A percentile compares a stretch with the other conserved stretches of the same genome.
These are phyloP conservation scores for Phytophthora sp. DNA, from an alignment of 352 stramenopile species.

Conservation along the genomic window DNA sequence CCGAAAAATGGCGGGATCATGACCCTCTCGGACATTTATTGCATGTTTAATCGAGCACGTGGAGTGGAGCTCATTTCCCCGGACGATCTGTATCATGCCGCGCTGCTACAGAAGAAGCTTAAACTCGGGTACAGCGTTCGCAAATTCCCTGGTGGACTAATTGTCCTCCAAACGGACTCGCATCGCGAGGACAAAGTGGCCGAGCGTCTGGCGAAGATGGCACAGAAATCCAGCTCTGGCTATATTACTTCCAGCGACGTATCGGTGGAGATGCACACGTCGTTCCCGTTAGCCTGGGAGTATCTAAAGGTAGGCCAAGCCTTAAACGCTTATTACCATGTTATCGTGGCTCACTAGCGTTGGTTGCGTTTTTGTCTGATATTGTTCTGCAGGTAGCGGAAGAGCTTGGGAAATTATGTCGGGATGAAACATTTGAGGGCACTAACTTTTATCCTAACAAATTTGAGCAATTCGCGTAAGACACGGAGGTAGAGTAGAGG, in stretches of 20 bases:
- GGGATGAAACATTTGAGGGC: conserved; percentile 96
- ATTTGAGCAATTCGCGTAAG: conserved; percentile 69
- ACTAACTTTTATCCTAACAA: conserved; percentile 95
- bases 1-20: conserved; percentile 95
- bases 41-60: conserved; percentile 97
- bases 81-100: conserved; percentile 95
- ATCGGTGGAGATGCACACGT: conserved; percentile 92
- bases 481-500: conserved; percentile 21
- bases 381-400: conserved; percentile 84
- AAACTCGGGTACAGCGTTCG: conserved; percentile 92
- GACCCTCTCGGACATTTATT: conserved; percentile 99
- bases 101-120: conserved; percentile 82
- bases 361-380: no score
- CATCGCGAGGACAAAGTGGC: conserved; percentile 88
- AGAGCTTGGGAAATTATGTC: conserved; percentile 92
- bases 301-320: conserved; percentile 86
- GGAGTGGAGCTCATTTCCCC: conserved; percentile 98
- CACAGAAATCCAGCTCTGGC: conserved; percentile 67
- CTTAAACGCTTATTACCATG: background rate
- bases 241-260: conserved; percentile 93
- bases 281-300: conserved; percentile 94
- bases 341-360: no score
- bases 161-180: conserved; percentile 92
- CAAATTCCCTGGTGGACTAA: conserved; percentile 93
- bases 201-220: conserved; percentile 75